Percentiles rank a stretch among this genome's conserved stretches.
Evolutionary conservation across 495 filamentous ascomycete species (phyloP).

Genomic region (Talaromyces ruber): DNA sequence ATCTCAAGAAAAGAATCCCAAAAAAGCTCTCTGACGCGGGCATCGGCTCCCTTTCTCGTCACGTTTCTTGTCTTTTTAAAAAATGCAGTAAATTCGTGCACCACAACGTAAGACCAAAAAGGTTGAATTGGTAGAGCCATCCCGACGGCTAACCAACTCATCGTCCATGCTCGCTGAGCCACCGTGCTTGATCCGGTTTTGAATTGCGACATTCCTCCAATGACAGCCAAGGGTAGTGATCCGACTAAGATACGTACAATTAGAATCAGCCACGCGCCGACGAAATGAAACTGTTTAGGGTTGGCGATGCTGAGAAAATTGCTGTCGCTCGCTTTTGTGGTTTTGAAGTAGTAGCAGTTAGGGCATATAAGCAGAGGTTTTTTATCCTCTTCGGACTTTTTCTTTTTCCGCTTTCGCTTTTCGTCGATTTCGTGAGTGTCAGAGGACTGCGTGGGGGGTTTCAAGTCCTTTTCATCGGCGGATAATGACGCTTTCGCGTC

Average conservation of each 20-base stretch:
- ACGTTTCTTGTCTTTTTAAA: not conserved
- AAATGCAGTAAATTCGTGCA: not conserved
- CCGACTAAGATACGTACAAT: not conserved
- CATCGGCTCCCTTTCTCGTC: not conserved
- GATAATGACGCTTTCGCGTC: not conserved
- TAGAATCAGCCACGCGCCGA: not conserved
- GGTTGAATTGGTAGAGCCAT: constrained; percentile 2
- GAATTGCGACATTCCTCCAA: constrained; percentile 24
- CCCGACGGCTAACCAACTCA: constrained; percentile 24
- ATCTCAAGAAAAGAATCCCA: not conserved
- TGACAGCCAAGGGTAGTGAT: constrained; percentile 20
- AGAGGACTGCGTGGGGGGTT: not conserved
- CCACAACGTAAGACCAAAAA: not conserved
- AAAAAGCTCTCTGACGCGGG: not conserved
- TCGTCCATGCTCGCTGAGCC: constrained; percentile 25
- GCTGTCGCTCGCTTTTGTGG: not conserved
- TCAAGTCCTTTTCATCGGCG: not conserved
- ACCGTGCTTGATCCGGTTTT: constrained; percentile 13
- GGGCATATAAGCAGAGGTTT: constrained; percentile 5
- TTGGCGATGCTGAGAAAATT: not conserved
- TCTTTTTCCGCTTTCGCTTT: not conserved
- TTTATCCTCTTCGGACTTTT: not conserved
- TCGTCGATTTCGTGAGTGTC: not conserved
- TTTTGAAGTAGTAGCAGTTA: not conserved
- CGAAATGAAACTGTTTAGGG: not conserved